phyloP scores from a whole-genome alignment of 2,329 filamentous ascomycete species.

The Zopfia rhizophila region DNA sequence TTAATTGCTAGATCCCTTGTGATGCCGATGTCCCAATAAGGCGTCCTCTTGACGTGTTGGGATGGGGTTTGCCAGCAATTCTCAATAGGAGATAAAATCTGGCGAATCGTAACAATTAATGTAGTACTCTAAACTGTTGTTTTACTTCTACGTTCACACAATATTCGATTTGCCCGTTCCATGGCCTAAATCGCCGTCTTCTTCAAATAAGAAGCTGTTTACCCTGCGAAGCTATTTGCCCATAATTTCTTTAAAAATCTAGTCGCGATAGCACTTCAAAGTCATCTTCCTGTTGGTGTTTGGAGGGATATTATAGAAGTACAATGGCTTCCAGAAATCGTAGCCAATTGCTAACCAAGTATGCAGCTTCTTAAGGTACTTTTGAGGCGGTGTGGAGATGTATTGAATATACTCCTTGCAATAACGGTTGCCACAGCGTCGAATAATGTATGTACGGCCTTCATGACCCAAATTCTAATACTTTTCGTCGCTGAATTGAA shows the following conservation, averaged over 20 bases:
- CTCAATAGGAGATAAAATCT: constrained; percentile 23
- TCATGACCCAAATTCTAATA: constrained; percentile 5
- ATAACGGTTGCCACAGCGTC: constrained; percentile 10
- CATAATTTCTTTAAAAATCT: too few species aligned
- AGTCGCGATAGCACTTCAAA: too few species aligned
- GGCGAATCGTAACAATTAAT: constrained; percentile 19
- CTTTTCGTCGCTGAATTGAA: constrained; percentile 13
- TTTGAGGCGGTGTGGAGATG: not conserved
- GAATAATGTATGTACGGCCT: constrained; percentile 4
- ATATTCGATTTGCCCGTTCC: constrained; percentile 15
- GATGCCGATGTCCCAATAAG: too few species aligned
- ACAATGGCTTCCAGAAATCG: too few species aligned
- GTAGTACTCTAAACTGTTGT: constrained; percentile 15
- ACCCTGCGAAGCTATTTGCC: too few species aligned
- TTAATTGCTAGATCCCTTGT: too few species aligned
- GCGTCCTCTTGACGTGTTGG: constrained; percentile 21
- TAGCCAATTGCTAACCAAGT: constrained; percentile 12
- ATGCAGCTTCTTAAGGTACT: constrained; percentile 7
- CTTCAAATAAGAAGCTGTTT: constrained; percentile 14
- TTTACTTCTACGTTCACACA: constrained; percentile 15
- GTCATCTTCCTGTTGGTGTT: too few species aligned
- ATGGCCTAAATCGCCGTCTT: constrained; percentile 19
- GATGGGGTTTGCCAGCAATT: constrained; percentile 19
- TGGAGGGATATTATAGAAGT: too few species aligned
- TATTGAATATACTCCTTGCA: constrained; percentile 9